Base-by-base conservation (phyloP, 2,329 filamentous ascomycete species). In the Calonectria pteridis region DNA sequence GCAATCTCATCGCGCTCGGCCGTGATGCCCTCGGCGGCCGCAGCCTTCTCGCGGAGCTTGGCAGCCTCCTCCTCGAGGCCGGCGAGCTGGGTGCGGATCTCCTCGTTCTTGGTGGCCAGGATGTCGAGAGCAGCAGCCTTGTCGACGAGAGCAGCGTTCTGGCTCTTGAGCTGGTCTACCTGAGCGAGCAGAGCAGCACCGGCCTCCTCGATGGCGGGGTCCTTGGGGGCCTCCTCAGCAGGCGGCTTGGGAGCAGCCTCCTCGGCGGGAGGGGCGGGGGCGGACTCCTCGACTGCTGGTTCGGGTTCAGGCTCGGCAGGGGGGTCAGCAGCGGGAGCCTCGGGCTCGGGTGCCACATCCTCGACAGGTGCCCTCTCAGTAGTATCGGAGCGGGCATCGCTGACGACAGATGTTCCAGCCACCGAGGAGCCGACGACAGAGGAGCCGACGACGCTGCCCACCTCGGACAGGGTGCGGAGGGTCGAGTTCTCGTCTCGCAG, bases 401-500 rank as follows among this genome's bases (percentile, higher is more conserved):
- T 76, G 18, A 73, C 70, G 2, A 51, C 46, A 13, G 37, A 68
- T n/a, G 26, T 43, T 16, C 77, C 79, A 0, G 74, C 72, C 9
- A 73, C 58, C 0, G 78, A 79, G 1, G 79, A 81, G 23, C 55
- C 55, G 9, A 80, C 4, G 11, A 62, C 72, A 35, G 78, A 46
- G 2, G 43, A 81, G 11, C 79, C 79, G 0, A 73, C 46, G 18
- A 75, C 69, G 31, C 79, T 81, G 5, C 76, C 76, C 4, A 73
- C 73, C 31, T 79, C 79, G 0, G 79, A 81, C 2, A 75, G 20
- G 0, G 69, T 71, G 26, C 75, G 74, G 1, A 81, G 70, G 11
- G 76, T 78, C 13, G 67, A 68, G 62, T 81, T 81, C 68, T 81
- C 80, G 0, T 73, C 73, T 4, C 79, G 75, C 31, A 81, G 62